These are phyloP conservation scores for Cercospora sesami DNA, from an alignment of 2,329 filamentous ascomycete genomes.

Conservation along the genomic window DNA sequence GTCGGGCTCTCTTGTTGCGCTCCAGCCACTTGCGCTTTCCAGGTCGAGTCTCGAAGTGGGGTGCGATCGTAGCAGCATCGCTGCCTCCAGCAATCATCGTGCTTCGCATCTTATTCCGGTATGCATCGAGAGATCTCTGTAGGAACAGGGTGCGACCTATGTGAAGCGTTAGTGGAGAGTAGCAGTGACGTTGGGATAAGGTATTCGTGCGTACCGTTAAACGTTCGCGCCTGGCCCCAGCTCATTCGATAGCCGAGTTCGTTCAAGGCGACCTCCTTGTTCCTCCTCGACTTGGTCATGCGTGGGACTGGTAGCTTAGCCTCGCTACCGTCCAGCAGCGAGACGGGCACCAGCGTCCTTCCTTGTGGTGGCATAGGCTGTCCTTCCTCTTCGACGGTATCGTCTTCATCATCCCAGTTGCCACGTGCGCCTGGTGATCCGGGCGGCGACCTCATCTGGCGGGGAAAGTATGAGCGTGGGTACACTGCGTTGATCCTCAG, in stretches of 20 bases:
- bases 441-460: constrained; percentile 86
- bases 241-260: constrained; percentile 94
- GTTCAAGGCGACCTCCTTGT: constrained; percentile 86
- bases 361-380: constrained; percentile 40
- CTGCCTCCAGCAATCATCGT: constrained; percentile 77
- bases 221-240: constrained; percentile 92
- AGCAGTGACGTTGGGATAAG: constrained; percentile 17
- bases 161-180: constrained; percentile 13
- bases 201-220: constrained; percentile 59
- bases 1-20: constrained; percentile 43
- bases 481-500: constrained; percentile 86
- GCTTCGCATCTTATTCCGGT: constrained; percentile 84
- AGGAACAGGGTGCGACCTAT: constrained; percentile 30
- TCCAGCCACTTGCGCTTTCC: constrained; percentile 69
- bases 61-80: constrained; percentile 70
- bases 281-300: constrained; percentile 67
- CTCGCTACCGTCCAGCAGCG: constrained; percentile 66
- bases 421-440: constrained; percentile 71
- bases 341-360: constrained; percentile 50
- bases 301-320: constrained; percentile 73
- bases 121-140: constrained; percentile 73
- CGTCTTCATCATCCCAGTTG: constrained; percentile 70
- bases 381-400: constrained; percentile 53
- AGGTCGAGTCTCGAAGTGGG: constrained; percentile 84
- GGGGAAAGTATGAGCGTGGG: constrained; percentile 86